Evolutionary conservation across 805 yeast species (phyloP), one percentile per base, ranked within the genome.

Genomic region (Isabelozyma pseudorhagii): DNA sequence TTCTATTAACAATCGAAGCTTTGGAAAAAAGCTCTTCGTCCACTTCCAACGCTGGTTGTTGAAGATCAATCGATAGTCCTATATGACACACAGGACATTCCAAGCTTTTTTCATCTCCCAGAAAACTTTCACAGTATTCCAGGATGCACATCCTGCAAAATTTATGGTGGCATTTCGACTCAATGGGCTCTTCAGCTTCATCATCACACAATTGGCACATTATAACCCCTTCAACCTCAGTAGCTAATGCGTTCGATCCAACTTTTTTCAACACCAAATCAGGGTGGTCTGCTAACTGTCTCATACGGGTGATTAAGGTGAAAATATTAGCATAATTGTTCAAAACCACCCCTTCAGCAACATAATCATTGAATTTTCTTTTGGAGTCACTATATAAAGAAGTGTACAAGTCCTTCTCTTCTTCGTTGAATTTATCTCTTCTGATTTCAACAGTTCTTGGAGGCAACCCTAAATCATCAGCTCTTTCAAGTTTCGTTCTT

Each of bases 221-320:
- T 38, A 74, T 70, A 9, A 91, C 81, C 1, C 82, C 82, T 9
- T 78, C 79, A 5, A 72, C 63, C 11, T 80, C 81, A 28, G 59
- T 60, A 1, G 73, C 52, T 8, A 52, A 67, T 55, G 57, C 67
- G 56, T 59, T 69, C 9, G 70, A 61, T 3, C 80, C 80, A 29
- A 84, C 78, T 46, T 92, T 76, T 56, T 91, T 84, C 62, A 94
- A 73, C 0, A 94, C 97, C 54, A 94, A 74, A 69, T 94, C 99
- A 0, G 99, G 99, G 67, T 94, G 99, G 66, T 94, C 99, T 0
- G 99, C 98, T 58, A 94, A 75, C 68, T 94, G 99, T 60, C 99
- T 82, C 99, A 94, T 96, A 59, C 99, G 77, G 0, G 99, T 94
- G 60, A 94, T 92, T 49, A 94, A 77, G 0, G 98, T 92, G 71